Evolutionary conservation across 805 yeast species (phyloP), one percentile per base, ranked within the genome.

Genomic region (Barnettozyma pratensis): DNA sequence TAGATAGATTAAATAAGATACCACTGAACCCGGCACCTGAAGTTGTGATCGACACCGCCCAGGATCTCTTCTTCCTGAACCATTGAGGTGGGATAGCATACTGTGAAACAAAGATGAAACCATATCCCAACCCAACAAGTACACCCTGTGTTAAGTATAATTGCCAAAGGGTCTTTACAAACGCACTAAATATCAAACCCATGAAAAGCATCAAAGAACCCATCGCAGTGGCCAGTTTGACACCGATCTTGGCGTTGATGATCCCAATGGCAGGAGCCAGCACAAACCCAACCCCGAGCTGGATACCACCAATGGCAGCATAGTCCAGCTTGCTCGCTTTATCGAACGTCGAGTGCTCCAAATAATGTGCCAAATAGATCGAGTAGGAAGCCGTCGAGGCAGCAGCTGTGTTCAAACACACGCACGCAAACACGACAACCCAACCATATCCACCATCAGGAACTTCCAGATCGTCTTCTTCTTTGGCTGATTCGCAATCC

Each of bases 231-330:
- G 79, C 68, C 3, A 58, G 42, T 54, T 70, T 72, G 47, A 76
- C 64, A 2, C 87, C 81, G 44, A 47, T 26, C 10, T 12, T 25
- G 12, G 34, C 36, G 8, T 44, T 28, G 7, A 52, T n/a, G 5
- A 51, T 10, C 36, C 54, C 50, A 1, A 75, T 71, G 14, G 81
- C 46, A 6, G 94, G 92, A 39, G 85, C 68, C 41, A 80, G 60
- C 53, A 75, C 65, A 58, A 85, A 80, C 25, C 89, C 85, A n/a
- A 62, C 37, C 11, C 62, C 66, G 48, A 83, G 79, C 0, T 85
- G 77, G 6, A 85, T 58, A 2, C 92, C 91, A 4, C 91, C 89
- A 53, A 85, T 73, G 3, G 79, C 66, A 28, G 88, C 85, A 62
- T 74, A 85, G 50, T 81, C 86, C 37, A 80, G 64, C 48, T 76